Evolutionary conservation across 805 yeast genomes (phyloP).

Genomic region (Suhomyces sp.): DNA sequence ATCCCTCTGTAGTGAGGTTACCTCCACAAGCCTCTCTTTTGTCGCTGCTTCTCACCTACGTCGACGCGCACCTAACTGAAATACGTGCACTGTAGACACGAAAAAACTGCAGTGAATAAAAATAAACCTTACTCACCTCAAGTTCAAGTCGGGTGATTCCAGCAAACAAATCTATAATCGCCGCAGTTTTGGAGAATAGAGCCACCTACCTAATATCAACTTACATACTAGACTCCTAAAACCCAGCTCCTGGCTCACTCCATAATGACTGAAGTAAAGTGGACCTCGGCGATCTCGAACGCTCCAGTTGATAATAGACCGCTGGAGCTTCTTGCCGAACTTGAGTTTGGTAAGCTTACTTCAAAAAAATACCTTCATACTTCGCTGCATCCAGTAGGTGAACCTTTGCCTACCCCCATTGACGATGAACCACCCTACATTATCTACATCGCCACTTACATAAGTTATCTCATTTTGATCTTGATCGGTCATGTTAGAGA

Average conservation of each 20-base stretch:
- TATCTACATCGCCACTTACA: slow-evolving; percentile 75
- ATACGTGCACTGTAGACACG: not conserved
- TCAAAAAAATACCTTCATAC: slow-evolving; percentile 62
- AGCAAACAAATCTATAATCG: not conserved
- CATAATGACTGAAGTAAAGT: not conserved
- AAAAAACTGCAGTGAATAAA: not conserved
- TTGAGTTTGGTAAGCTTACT: slow-evolving; percentile 72
- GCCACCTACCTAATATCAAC: too few species aligned
- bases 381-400: slow-evolving; percentile 55
- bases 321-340: slow-evolving; percentile 38
- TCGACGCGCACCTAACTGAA: not conserved
- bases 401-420: slow-evolving; percentile 58
- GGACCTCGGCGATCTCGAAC: slow-evolving; percentile 28
- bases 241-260: not conserved
- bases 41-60: not conserved
- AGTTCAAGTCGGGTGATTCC: not conserved
- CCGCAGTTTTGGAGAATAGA: not conserved
- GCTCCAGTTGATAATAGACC: slow-evolving; percentile 38
- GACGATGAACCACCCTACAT: slow-evolving; percentile 86
- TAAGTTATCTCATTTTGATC: slow-evolving; percentile 79
- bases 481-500: slow-evolving; percentile 89
- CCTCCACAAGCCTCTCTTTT: not conserved
- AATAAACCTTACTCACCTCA: not conserved
- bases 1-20: not conserved
- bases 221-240: not conserved